Percentiles rank a stretch among this genome's conserved stretches.
These are phyloP conservation scores for Elymus sibiricus DNA, from an alignment of 176 grass and related monocot genomes.

Conservation along the genomic window DNA sequence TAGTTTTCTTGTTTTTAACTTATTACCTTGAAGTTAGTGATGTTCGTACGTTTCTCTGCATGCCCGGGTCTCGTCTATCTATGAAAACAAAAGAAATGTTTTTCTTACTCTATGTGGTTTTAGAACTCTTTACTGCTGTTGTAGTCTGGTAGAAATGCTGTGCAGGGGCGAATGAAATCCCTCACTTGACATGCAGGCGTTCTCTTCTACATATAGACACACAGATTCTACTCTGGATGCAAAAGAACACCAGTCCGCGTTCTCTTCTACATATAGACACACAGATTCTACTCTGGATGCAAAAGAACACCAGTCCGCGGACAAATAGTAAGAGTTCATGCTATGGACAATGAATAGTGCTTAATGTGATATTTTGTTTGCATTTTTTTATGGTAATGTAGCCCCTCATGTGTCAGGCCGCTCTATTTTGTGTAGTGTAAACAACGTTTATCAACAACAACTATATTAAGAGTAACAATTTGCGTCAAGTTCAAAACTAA, in stretches of 20 bases:
- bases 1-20: background rate
- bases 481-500: no score
- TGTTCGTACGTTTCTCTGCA: conserved; percentile 2
- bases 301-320: background rate
- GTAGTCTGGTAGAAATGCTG: background rate
- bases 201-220: background rate
- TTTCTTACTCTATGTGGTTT: background rate
- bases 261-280: background rate
- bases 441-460: no score
- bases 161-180: background rate
- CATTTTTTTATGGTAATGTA: no score
- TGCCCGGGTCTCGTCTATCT: background rate
- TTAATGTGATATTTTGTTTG: no score
- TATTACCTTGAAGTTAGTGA: conserved; percentile 20
- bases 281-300: conserved; percentile 2
- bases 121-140: background rate
- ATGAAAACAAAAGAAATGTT: background rate
- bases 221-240: background rate
- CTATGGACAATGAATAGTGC: no score
- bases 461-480: no score
- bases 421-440: no score
- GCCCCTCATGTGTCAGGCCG: no score
- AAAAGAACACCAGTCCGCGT: background rate
- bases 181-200: background rate
- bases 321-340: no score